Evolutionary conservation across 176 grass and related monocot genomes (phyloP).

Genomic region (Juncus inflexus): DNA sequence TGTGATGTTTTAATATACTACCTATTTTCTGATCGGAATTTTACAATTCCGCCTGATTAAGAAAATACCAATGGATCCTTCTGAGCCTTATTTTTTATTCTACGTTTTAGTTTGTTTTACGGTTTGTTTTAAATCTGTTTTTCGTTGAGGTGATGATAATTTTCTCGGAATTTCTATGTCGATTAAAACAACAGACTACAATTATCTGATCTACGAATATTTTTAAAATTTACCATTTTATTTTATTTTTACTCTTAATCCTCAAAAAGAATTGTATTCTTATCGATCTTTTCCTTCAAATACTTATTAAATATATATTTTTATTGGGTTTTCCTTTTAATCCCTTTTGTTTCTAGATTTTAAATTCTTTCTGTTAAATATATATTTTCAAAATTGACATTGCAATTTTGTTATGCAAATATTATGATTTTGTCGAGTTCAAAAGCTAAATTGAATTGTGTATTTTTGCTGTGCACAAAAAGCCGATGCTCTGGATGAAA

Average conservation of each 20-base stretch:
- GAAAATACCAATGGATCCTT: constrained; percentile 96
- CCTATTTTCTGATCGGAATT: constrained; percentile 32
- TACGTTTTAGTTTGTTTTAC: neutral
- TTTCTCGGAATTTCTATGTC: constrained; percentile 64
- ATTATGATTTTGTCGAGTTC: no score
- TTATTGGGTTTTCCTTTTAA: neutral
- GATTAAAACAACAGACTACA: constrained; percentile 78
- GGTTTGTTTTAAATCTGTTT: neutral
- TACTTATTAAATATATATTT: neutral
- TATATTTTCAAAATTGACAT: neutral
- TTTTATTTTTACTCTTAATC: no score
- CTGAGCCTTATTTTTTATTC: constrained; percentile 45
- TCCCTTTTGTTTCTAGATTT: accelerated
- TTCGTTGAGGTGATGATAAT: constrained; percentile 67
- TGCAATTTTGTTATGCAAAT: no score
- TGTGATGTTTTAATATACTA: constrained; percentile 20
- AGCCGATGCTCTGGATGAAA: constrained; percentile 82
- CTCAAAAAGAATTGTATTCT: no score
- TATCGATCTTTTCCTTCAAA: no score
- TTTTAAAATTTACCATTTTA: neutral
- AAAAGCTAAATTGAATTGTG: neutral
- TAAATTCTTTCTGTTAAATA: neutral
- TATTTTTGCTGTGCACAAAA: constrained; percentile 47
- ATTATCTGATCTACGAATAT: constrained; percentile 80
- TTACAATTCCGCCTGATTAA: constrained; percentile 38